These are phyloP conservation scores for Coleophoma crateriformis DNA, from an alignment of 2,329 filamentous ascomycete species.

Conservation along the genomic window DNA sequence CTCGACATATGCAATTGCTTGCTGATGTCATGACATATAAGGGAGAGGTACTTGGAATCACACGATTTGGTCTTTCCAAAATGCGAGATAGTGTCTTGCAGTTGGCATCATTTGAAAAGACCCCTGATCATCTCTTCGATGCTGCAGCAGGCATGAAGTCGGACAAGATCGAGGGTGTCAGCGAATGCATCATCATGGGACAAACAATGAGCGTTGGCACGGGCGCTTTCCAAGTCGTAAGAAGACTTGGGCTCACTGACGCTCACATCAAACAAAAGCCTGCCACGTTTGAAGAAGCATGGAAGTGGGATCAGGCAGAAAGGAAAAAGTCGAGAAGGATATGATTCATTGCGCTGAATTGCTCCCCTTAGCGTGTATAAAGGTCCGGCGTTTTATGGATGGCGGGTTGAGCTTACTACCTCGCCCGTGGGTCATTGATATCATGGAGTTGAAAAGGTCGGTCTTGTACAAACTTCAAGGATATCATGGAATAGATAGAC, in stretches of 20 bases:
- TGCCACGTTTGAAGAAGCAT: conserved; percentile 68
- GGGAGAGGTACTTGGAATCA: conserved; percentile 93
- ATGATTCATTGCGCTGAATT: background rate
- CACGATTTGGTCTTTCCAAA: conserved; percentile 90
- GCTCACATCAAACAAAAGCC: conserved; percentile 42
- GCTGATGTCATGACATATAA: conserved; percentile 99
- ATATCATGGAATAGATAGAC: background rate
- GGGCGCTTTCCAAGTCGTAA: conserved; percentile 84
- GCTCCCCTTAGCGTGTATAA: conserved; percentile 8
- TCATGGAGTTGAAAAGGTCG: background rate
- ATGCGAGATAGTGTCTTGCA: conserved; percentile 94
- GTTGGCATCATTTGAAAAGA: conserved; percentile 95
- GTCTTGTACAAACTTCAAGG: background rate
- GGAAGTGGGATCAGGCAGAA: conserved; percentile 33
- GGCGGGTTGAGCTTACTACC: too few species aligned
- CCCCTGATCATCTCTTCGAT: conserved; percentile 93
- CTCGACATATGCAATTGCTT: conserved; percentile 93
- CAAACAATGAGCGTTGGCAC: conserved; percentile 91
- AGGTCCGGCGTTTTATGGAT: conserved; percentile 4
- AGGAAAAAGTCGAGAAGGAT: conserved; percentile 15
- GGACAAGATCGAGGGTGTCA: conserved; percentile 88
- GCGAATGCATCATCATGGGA: conserved; percentile 97
- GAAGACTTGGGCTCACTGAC: conserved; percentile 63
- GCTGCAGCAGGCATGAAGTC: conserved; percentile 88
- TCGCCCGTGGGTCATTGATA: background rate